Evolutionary conservation across 345 rosid genomes (phyloP).

Genomic region (Luvunga scandens): DNA sequence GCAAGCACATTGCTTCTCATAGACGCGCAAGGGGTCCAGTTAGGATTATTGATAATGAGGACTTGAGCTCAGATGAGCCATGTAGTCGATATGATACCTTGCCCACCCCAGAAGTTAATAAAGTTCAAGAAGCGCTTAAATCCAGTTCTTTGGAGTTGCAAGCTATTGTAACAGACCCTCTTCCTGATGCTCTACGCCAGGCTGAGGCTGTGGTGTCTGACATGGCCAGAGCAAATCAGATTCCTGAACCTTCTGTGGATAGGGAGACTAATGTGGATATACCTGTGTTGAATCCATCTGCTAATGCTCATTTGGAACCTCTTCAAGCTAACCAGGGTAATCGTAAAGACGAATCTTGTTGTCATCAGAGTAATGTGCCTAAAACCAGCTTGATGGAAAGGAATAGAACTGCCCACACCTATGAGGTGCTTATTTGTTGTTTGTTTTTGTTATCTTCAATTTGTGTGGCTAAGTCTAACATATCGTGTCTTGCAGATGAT

Average conservation of each 20-base stretch:
- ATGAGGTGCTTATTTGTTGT: constrained; percentile 37
- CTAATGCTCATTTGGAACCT: not conserved
- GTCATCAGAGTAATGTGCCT: constrained; percentile 15
- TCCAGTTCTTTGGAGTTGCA: constrained; percentile 39
- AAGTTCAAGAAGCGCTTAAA: constrained; percentile 40
- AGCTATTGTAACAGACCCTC: constrained; percentile 48
- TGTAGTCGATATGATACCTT: constrained; percentile 11
- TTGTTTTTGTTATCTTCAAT: not conserved
- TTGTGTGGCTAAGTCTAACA: not conserved
- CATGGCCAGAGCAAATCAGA: constrained; percentile 1
- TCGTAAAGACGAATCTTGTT: not conserved
- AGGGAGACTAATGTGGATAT: constrained; percentile 15
- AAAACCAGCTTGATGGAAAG: constrained; percentile 52
- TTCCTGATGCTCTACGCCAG: constrained; percentile 37
- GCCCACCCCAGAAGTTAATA: constrained; percentile 30
- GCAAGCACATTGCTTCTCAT: constrained; percentile 16
- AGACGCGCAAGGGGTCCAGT: constrained; percentile 14
- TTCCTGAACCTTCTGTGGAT: not conserved
- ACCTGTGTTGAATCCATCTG: not conserved
- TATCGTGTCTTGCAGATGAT: not conserved
- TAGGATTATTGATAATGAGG: constrained; percentile 24
- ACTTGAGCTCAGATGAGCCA: not conserved
- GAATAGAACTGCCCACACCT: constrained; percentile 43
- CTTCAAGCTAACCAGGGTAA: constrained; percentile 8
- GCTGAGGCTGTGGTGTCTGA: constrained; percentile 30